Conservation (phyloP, 345 rosid species). For the Sisymbrium altissimum region DNA sequence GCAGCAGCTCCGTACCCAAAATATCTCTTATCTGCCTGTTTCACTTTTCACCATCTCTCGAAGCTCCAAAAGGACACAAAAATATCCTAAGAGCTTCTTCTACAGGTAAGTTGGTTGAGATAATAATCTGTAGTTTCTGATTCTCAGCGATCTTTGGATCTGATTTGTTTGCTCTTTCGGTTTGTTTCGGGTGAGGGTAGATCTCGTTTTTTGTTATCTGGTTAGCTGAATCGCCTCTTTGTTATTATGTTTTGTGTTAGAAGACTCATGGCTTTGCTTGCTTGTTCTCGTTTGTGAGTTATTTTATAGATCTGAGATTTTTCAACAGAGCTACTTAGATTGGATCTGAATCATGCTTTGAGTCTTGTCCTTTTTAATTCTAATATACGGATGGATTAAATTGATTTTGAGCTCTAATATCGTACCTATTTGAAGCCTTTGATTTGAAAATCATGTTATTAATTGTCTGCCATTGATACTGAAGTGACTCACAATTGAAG, state of each 20-base stretch:
- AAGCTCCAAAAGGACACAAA: not conserved
- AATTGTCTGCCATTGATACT: not conserved
- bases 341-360: slow-evolving; percentile 6
- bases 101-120: not conserved
- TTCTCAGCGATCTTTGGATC: not conserved
- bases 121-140: not conserved
- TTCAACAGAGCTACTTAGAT: not conserved
- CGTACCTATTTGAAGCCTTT: not conserved
- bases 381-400: no score
- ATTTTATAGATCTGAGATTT: slow-evolving; percentile 13
- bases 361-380: not conserved
- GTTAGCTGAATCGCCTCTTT: not conserved
- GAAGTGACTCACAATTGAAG: not conserved
- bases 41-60: not conserved
- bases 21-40: not conserved
- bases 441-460: not conserved
- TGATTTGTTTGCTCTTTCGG: not conserved
- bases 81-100: slow-evolving; percentile 7
- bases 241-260: not conserved
- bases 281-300: not conserved
- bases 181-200: not conserved
- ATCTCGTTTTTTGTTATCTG: not conserved
- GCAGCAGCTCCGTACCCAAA: not conserved
- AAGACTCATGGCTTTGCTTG: not conserved
- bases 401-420: not conserved